Percentiles rank a stretch among this genome's conserved stretches.
These are phyloP conservation scores for Aspergillus alliaceus DNA, from an alignment of 2,329 filamentous ascomycete genomes.

Conservation along the genomic window DNA sequence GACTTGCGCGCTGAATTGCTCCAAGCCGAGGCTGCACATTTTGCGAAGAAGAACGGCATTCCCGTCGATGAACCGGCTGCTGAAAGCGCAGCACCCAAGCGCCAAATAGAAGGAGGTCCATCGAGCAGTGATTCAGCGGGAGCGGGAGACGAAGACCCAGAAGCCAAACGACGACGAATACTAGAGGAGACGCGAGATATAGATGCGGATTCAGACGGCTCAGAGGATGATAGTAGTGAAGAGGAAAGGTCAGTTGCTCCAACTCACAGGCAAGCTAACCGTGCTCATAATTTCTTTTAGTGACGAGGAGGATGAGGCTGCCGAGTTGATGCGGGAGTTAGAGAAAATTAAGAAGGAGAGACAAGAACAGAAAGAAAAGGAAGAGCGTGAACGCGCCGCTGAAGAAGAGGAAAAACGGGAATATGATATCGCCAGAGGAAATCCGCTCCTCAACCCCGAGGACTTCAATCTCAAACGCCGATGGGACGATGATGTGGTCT, in stretches of 20 bases:
- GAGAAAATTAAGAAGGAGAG: constrained; percentile 91
- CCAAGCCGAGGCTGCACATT: constrained; percentile 82
- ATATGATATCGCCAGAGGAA: constrained; percentile 85
- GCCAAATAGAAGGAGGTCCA: constrained; percentile 58
- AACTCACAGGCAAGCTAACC: neutral
- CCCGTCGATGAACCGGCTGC: constrained; percentile 46
- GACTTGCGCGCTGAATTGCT: constrained; percentile 90
- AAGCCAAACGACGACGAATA: constrained; percentile 81
- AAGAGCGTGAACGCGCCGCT: constrained; percentile 78
- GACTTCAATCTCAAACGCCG: constrained; percentile 84
- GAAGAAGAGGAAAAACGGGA: constrained; percentile 82
- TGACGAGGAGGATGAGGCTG: constrained; percentile 78
- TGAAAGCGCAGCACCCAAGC: constrained; percentile 56
- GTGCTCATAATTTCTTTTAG: constrained; percentile 44
- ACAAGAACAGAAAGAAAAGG: constrained; percentile 75
- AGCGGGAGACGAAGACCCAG: constrained; percentile 64
- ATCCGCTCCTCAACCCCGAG: constrained; percentile 82
- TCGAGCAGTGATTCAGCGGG: constrained; percentile 36
- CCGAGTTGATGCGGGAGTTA: constrained; percentile 85
- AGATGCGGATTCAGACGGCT: constrained; percentile 75
- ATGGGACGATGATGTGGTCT: constrained; percentile 98
- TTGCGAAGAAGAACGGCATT: constrained; percentile 76
- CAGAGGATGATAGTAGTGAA: constrained; percentile 59
- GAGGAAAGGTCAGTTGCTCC: constrained; percentile 53
- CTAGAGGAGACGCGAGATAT: constrained; percentile 85